These are phyloP conservation scores for Gynandropsis gynandra DNA, from an alignment of 345 rosid species.

Conservation along the genomic window DNA sequence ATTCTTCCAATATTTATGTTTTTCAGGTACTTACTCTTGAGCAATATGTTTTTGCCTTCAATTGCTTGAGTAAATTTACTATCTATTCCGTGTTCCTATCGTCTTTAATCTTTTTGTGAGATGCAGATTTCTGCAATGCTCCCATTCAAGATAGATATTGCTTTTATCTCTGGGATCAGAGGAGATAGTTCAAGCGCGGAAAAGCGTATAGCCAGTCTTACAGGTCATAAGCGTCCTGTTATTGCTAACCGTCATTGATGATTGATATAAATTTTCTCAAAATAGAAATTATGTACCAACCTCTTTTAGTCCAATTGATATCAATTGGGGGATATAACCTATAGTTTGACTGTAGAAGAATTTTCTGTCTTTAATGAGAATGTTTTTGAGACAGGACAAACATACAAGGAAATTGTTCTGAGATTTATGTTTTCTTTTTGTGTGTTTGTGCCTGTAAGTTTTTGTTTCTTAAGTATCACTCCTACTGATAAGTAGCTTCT, in stretches of 20 bases:
- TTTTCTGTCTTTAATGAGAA: too few relatives aligned
- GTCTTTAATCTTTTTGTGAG: conserved; percentile 14
- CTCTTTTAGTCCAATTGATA: too few relatives aligned
- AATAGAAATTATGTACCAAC: too few relatives aligned
- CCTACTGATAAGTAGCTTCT: too few relatives aligned
- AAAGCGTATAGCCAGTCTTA: conserved; percentile 53
- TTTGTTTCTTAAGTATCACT: too few relatives aligned
- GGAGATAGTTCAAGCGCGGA: conserved; percentile 35
- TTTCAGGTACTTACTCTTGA: conserved; percentile 53
- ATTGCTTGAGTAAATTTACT: conserved; percentile 7
- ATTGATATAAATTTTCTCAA: neutral
- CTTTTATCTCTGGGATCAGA: conserved; percentile 58
- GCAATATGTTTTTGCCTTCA: neutral
- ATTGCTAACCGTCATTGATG: conserved; percentile 3
- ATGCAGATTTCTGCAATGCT: conserved; percentile 58
- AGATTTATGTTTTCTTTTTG: too few relatives aligned
- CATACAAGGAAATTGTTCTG: too few relatives aligned
- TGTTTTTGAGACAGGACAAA: too few relatives aligned
- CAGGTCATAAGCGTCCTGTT: conserved; percentile 40
- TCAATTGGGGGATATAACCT: too few relatives aligned
- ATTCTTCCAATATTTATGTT: conserved; percentile 56
- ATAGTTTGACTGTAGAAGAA: too few relatives aligned
- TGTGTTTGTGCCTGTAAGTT: too few relatives aligned
- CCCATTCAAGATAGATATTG: conserved; percentile 62
- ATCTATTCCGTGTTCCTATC: conserved; percentile 9